Percentiles rank a stretch among this genome's conserved stretches.
Conservation (phyloP, 768 basidiomycete species). For the Lentinula raphanica region DNA sequence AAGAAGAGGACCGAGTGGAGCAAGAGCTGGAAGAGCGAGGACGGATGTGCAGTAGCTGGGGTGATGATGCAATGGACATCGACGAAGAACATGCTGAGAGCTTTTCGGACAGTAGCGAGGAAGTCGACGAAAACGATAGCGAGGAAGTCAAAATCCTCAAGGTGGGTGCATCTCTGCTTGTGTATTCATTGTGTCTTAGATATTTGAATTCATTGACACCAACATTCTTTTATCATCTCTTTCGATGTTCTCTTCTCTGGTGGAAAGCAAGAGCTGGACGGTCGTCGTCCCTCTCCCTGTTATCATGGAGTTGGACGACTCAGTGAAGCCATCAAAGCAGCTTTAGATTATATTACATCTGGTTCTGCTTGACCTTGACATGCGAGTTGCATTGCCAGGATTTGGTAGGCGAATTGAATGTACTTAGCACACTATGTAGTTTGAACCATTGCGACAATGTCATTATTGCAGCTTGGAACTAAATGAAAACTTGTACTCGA, state of each 20-base stretch:
- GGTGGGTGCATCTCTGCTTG: conserved; percentile 36
- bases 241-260: conserved; percentile 60
- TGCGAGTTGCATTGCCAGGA: no score
- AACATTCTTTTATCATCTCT: conserved; percentile 90
- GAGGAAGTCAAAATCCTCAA: conserved; percentile 77
- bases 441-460: no score
- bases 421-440: no score
- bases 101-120: conserved; percentile 40
- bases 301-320: conserved; percentile 94
- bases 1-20: conserved; percentile 62
- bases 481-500: no score
- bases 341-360: conserved; percentile 69
- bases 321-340: conserved; percentile 67
- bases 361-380: no score
- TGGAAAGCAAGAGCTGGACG: conserved; percentile 83
- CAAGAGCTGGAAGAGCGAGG: conserved; percentile 65
- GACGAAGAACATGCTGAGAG: conserved; percentile 50
- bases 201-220: conserved; percentile 83
- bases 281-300: conserved; percentile 90
- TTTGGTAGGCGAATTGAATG: no score
- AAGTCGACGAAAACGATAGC: conserved; percentile 62
- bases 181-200: conserved; percentile 10
- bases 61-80: conserved; percentile 67
- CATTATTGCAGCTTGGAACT: no score
- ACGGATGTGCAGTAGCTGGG: conserved; percentile 55